phyloP scores from a whole-genome alignment of 2,329 filamentous ascomycete genomes.

The Drechslerella coelobrocha region DNA sequence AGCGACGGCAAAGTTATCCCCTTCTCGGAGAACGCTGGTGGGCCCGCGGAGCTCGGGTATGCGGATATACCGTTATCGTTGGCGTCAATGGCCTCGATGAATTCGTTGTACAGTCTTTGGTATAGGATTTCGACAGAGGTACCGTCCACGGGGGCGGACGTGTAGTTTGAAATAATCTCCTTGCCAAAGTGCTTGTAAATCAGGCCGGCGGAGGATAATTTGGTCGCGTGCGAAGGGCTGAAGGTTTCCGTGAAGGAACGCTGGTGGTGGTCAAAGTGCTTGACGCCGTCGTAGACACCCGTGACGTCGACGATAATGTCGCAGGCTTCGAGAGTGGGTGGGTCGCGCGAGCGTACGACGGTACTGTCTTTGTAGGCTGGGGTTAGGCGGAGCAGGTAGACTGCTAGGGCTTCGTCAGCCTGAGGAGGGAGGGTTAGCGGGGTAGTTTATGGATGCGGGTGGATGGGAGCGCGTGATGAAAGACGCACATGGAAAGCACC shows the following conservation, averaged over 20 bases:
- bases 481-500: conserved; percentile 78
- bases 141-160: conserved; percentile 67
- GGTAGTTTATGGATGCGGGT: neutral
- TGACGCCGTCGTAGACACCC: conserved; percentile 81
- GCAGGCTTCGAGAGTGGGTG: conserved; percentile 76
- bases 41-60: conserved; percentile 75
- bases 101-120: conserved; percentile 88
- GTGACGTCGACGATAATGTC: conserved; percentile 98
- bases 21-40: conserved; percentile 80
- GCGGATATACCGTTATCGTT: conserved; percentile 93
- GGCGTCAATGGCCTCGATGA: conserved; percentile 94
- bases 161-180: conserved; percentile 75
- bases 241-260: conserved; percentile 86
- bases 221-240: conserved; percentile 77
- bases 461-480: neutral
- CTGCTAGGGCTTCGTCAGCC: conserved; percentile 94
- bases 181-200: conserved; percentile 96
- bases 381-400: conserved; percentile 90
- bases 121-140: conserved; percentile 77
- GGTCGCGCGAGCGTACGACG: conserved; percentile 87
- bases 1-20: conserved; percentile 85
- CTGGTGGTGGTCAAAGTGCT: conserved; percentile 97
- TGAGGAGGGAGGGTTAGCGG: conserved; percentile 22
- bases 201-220: conserved; percentile 89
- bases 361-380: conserved; percentile 76